Evolutionary conservation across 1,284 basidiomycete species (phyloP), one percentile per base, ranked within the genome.

Genomic region (Rhodotorula sp.): DNA sequence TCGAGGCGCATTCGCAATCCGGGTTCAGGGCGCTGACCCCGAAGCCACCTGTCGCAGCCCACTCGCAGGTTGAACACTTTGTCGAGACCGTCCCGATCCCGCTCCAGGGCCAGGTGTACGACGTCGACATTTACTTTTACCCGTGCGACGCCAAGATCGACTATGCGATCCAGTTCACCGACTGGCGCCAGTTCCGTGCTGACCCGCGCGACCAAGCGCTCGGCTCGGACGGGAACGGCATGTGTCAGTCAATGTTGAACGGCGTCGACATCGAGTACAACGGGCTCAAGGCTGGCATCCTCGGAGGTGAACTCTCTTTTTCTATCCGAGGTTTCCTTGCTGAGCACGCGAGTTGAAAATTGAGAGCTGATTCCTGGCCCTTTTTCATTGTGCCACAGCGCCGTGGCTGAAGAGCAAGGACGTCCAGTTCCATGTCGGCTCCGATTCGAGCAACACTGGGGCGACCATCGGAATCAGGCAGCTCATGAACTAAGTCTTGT

Each of bases 261-360:
- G 65, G 65, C 31, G 65, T 61, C 19, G 65, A 67, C 34, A 43
- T 67, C 45, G 19, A 48, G 34, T 19, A 26, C 23, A 10, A 12
- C 47, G 60, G 54, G 28, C 7, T 18, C 14, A 14, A 15, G 16
- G 38, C 28, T 4, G 60, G 52, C 1, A 54, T 67, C 15, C 52
- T 67, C 18, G 65, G 65, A 6, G n/a, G 65, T 67, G 45, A 28
- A 28, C 28, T 28, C 28, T 28, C 14, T 60, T 8, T 8, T 34
- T 34, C 8, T 34, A 34, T 8, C 8, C 34, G 5, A 34, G 6
- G 34, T 34, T 34, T 34, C 34, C 34, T 34, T 8, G 8, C 34
- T 34, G 34, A 6, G 34, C 34, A 8, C 5, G 34, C 34, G 34
- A 34, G 8, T 34, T 34, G 34, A 34, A 6, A 34, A 5, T 8